Conservation (phyloP, 75 land plant genomes). For the Gnetum montanum region DNA sequence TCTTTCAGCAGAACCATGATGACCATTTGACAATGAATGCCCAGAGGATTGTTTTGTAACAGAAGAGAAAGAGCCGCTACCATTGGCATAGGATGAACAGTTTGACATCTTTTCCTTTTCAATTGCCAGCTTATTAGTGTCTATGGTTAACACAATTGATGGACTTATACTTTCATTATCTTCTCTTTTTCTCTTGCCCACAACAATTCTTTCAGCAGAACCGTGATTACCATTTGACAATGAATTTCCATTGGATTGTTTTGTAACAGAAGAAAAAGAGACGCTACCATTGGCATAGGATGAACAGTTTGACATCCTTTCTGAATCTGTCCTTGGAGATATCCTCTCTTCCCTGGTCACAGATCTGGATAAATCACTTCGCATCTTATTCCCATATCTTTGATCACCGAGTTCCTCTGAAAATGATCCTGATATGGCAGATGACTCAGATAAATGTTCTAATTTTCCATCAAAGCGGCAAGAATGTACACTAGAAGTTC, state of each 20-base stretch:
- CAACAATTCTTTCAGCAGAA: not conserved
- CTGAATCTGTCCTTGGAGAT: not conserved
- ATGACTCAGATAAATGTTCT: not conserved
- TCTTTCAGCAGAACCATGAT: not conserved
- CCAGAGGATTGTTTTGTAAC: too few species aligned
- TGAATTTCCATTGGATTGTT: not conserved
- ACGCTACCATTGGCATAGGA: not conserved
- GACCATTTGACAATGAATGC: too few species aligned
- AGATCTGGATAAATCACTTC: not conserved
- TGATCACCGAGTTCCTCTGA: not conserved
- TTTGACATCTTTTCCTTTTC: not conserved
- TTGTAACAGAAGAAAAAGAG: not conserved
- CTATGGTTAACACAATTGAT: not conserved
- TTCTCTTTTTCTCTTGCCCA: slow-evolving; percentile 15
- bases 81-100: slow-evolving; percentile 2
- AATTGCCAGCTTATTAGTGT: slow-evolving; percentile 8
- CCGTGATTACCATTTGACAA: not conserved
- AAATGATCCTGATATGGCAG: not conserved
- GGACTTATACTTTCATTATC: slow-evolving; percentile 4
- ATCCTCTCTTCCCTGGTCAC: not conserved
- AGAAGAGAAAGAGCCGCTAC: too few species aligned
- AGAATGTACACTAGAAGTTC: not conserved
- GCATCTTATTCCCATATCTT: not conserved
- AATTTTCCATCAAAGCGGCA: not conserved
- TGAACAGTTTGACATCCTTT: not conserved